phyloP scores from a whole-genome alignment of 2,329 filamentous ascomycete species.

The Dissoconium aciculare region DNA sequence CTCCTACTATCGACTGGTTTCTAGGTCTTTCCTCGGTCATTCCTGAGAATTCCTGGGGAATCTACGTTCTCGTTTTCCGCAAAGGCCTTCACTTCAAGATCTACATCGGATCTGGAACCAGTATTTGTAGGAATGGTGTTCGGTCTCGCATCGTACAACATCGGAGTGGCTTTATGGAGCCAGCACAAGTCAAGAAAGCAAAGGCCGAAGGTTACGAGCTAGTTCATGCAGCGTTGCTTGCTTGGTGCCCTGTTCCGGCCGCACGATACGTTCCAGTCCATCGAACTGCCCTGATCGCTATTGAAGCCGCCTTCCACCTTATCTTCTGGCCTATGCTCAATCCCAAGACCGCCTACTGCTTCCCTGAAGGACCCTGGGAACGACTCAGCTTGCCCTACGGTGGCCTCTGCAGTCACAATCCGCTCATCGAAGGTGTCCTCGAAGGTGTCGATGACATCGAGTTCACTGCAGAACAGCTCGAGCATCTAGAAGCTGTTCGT shows the following conservation, averaged over 20 bases:
- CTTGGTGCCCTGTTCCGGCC: background rate
- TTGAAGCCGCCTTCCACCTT: slow-evolving; percentile 1
- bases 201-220: background rate
- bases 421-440: slow-evolving; percentile 1
- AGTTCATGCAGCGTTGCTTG: background rate
- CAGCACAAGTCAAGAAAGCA: too few species aligned
- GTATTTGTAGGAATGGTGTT: too few species aligned
- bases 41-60: too few species aligned
- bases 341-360: background rate
- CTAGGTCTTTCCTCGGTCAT: too few species aligned
- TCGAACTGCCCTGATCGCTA: background rate
- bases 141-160: too few species aligned
- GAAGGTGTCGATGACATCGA: slow-evolving; percentile 1
- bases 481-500: background rate
- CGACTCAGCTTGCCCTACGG: background rate
- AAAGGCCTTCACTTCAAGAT: too few species aligned
- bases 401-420: background rate
- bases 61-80: too few species aligned
- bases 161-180: too few species aligned
- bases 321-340: slow-evolving; percentile 1
- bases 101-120: too few species aligned
- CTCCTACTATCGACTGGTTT: too few species aligned
- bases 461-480: background rate
- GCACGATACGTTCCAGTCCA: background rate
- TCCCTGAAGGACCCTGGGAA: background rate